Base-by-base conservation (phyloP, 2,329 filamentous ascomycete genomes). In the Fusarium caatingaense region DNA sequence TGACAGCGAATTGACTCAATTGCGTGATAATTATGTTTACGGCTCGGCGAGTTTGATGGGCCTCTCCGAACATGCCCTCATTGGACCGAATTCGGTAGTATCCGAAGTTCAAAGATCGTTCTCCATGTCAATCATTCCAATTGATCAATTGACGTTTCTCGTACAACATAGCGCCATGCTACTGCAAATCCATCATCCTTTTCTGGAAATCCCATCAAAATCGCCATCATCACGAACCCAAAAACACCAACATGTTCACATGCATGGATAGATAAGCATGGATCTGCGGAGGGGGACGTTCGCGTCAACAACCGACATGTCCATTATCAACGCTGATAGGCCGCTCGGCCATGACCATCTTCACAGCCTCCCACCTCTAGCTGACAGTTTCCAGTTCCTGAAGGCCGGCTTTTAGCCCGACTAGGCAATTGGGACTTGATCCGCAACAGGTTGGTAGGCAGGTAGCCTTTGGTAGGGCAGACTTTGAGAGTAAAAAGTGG, bases 331-430 rank as follows among this genome's bases (percentile, higher is more conserved):
- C 57, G 51, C 64, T 73, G 70, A 75, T 75, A 72, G 73, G 73
- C n/a, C 53, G 50, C 56, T 73, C 60, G 57, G 68, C 16, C 25
- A 64, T 60, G 55, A 30, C 68, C 71, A 71, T 66, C 48, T 42
- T 73, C 66, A 74, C 65, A 70, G 66, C 72, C 72, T 70, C 65
- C 64, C 56, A 53, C 41, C 60, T 74, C 55, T 57, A 71, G 70
- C 70, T 74, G 72, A 63, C 46, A 58, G 53, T 66, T 63, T 45
- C 57, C 48, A 60, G 53, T 67, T 60, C 49, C 64, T 64, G 64
- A 37, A 63, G 32, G 37, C 53, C 53, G 5, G 9, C 48, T n/a
- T 27, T 67, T 59, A 60, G 40, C 68, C 66, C 18, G 47, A 69
- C 48, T 62, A 32, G 61, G 66, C 30, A 28, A 66, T 56, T 34